Conservation (phyloP, 768 basidiomycete species). For the Xanthoconium purpureum region DNA sequence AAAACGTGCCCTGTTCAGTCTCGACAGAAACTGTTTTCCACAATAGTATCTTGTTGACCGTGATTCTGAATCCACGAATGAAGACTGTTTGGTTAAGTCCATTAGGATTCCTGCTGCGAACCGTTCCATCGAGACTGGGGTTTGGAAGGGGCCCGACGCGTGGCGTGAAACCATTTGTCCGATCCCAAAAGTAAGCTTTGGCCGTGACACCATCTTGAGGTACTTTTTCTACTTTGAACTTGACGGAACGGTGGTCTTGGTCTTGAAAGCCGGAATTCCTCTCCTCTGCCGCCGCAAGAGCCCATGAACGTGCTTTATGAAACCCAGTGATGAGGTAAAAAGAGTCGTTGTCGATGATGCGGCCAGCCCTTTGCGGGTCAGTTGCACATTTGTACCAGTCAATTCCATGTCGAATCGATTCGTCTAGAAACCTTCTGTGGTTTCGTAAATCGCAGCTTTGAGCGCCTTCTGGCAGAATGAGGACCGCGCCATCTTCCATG, state of each 20-base stretch:
- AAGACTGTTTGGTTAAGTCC: too few relatives aligned
- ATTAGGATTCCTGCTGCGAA: too few relatives aligned
- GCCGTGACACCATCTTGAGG: neutral
- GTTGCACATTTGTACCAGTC: neutral
- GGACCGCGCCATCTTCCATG: neutral
- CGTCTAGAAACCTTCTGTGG: neutral
- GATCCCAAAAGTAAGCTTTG: neutral
- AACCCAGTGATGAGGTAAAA: too few relatives aligned
- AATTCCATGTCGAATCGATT: neutral
- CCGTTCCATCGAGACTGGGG: neutral
- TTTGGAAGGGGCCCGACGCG: neutral
- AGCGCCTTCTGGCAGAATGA: too few relatives aligned
- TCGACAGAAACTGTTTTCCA: too few relatives aligned
- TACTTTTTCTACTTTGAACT: neutral
- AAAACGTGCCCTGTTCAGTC: too few relatives aligned
- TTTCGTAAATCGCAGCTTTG: neutral
- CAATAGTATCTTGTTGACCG: too few relatives aligned
- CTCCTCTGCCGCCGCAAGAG: too few relatives aligned
- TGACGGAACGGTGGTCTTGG: neutral
- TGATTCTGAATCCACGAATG: too few relatives aligned
- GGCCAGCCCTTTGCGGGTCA: neutral
- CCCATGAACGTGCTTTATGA: too few relatives aligned
- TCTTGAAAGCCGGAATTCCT: neutral
- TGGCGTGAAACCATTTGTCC: neutral
- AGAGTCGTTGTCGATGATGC: neutral